phyloP scores from a whole-genome alignment of 805 yeast species.

The Candida parachauliodes region DNA sequence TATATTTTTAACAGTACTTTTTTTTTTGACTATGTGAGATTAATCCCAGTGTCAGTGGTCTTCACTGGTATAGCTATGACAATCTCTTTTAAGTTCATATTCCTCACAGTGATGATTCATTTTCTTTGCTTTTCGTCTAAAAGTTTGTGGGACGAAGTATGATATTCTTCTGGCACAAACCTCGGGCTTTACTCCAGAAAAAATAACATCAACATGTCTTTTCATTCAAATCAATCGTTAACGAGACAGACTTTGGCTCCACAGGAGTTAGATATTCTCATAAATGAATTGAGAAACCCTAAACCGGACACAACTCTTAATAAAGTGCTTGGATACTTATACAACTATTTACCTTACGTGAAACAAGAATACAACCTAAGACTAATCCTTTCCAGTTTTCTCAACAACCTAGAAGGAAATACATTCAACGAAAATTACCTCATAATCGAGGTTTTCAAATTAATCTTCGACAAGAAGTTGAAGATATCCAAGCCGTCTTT shows the following conservation, averaged over 20 bases:
- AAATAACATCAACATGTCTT: not conserved
- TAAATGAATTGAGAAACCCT: constrained; percentile 44
- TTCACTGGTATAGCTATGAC: too few species aligned
- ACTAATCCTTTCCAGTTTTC: constrained; percentile 40
- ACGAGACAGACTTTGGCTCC: constrained; percentile 17
- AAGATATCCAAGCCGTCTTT: constrained; percentile 48
- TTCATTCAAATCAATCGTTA: not conserved
- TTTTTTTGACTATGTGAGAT: too few species aligned
- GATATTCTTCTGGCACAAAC: too few species aligned
- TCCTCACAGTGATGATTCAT: too few species aligned
- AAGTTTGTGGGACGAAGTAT: too few species aligned
- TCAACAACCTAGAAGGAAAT: constrained; percentile 27
- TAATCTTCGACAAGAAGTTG: constrained; percentile 43
- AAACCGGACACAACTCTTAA: constrained; percentile 24
- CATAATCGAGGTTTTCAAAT: constrained; percentile 47
- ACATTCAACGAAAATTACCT: constrained; percentile 30
- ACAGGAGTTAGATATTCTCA: constrained; percentile 46
- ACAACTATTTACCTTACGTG: constrained; percentile 48
- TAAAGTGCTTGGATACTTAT: constrained; percentile 43
- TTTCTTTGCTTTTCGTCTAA: not conserved
- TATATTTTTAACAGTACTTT: not conserved
- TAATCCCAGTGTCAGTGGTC: too few species aligned
- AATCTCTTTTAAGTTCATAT: too few species aligned
- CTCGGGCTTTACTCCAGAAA: not conserved
- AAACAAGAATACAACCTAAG: constrained; percentile 45